These are phyloP conservation scores for Aspergillus sp. DNA, from an alignment of 2,329 filamentous ascomycete species.

Conservation along the genomic window DNA sequence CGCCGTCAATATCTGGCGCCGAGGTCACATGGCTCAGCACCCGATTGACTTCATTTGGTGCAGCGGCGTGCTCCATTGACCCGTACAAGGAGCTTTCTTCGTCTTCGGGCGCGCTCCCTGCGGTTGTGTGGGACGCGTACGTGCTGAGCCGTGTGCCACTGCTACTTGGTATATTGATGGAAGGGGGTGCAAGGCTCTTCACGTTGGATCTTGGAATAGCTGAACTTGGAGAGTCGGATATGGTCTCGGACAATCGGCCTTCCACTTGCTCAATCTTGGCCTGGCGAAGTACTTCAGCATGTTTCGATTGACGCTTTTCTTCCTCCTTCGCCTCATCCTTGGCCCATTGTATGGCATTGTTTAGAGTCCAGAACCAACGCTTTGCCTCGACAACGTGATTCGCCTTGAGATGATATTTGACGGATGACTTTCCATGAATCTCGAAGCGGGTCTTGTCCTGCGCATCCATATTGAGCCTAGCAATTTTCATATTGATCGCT, in stretches of 20 bases:
- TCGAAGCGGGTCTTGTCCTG: constrained; percentile 98
- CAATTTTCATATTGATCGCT: constrained; percentile 98
- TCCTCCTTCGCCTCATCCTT: constrained; percentile 97
- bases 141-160: constrained; percentile 52
- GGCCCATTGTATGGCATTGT: constrained; percentile 97
- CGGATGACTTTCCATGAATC: constrained; percentile 95
- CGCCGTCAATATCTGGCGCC: constrained; percentile 61
- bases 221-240: constrained; percentile 40
- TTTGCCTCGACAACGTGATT: constrained; percentile 99
- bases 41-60: constrained; percentile 52
- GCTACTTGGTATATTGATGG: constrained; percentile 38
- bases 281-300: constrained; percentile 73
- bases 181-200: constrained; percentile 40
- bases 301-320: constrained; percentile 71
- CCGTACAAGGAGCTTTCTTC: constrained; percentile 57
- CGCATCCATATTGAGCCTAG: constrained; percentile 89
- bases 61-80: constrained; percentile 59
- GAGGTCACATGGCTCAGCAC: constrained; percentile 53
- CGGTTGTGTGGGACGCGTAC: constrained; percentile 49
- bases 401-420: constrained; percentile 96
- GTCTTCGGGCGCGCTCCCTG: constrained; percentile 53
- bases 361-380: constrained; percentile 97
- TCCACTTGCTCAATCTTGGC: constrained; percentile 75
- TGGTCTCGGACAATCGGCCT: constrained; percentile 50
- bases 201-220: constrained; percentile 37